Conservation (phyloP, 805 yeast genomes). For the Kluyveromyces dobzhanskii region DNA sequence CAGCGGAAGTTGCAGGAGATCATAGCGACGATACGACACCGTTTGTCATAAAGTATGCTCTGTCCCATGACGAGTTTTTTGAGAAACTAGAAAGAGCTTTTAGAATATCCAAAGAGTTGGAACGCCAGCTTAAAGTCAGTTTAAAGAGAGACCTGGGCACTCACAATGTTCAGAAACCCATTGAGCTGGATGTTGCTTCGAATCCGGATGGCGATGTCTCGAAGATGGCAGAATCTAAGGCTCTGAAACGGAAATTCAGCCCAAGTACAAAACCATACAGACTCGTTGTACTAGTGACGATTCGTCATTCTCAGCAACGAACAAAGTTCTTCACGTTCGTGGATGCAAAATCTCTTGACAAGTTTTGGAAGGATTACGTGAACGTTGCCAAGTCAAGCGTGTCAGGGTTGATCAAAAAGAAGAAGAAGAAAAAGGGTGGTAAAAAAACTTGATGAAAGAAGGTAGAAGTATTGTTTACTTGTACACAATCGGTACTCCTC, state of each 20-base stretch:
- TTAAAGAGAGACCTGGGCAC: background rate
- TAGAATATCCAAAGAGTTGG: background rate
- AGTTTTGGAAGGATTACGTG: slow-evolving; percentile 72
- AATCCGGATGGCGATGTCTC: slow-evolving; percentile 27
- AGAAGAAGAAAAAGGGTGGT: slow-evolving; percentile 45
- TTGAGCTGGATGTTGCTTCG: slow-evolving; percentile 41
- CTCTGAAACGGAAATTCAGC: slow-evolving; percentile 6
- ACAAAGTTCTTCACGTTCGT: slow-evolving; percentile 69
- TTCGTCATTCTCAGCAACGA: slow-evolving; percentile 29
- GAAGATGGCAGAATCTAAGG: slow-evolving; percentile 11
- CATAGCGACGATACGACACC: too few relatives aligned
- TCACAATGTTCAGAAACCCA: background rate
- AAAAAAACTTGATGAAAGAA: slow-evolving; percentile 10
- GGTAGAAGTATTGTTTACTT: too few relatives aligned
- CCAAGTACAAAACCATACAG: slow-evolving; percentile 39
- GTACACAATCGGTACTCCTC: too few relatives aligned
- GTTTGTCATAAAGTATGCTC: too few relatives aligned
- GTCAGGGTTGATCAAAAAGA: slow-evolving; percentile 72
- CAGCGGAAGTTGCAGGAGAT: too few relatives aligned
- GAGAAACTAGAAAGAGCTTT: background rate
- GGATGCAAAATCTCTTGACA: slow-evolving; percentile 47
- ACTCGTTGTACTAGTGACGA: slow-evolving; percentile 53
- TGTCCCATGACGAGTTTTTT: background rate
- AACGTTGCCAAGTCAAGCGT: slow-evolving; percentile 63
- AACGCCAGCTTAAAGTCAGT: background rate